Evolutionary conservation across 108 stramenopile species (phyloP), one percentile per base, ranked within the genome.

Genomic region (Mediolabrus comicus): DNA sequence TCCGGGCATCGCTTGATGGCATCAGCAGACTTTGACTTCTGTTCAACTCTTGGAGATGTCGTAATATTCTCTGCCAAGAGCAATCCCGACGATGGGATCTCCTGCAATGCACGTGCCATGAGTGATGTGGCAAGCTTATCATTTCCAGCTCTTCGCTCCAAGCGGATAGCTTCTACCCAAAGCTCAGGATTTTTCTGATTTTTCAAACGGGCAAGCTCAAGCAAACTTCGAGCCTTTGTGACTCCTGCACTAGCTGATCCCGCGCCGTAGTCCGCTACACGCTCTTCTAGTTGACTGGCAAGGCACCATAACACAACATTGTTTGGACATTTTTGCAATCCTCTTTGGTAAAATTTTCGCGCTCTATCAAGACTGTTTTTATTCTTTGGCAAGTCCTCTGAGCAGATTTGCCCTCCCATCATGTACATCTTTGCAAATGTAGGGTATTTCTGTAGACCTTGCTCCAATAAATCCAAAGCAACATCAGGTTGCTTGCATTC

Each of bases 401-500:
- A 86, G 56, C 86, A 95, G 12, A 94, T 89, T 71, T 98, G 97
- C 7, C 95, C 97, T 10, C 93, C 96, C 96, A 99, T 98, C 87
- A 98, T 92, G 79, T 97, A 98, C 38, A 94, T 62, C 75, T 98
- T 96, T 6, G 82, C 62, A 69, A 85, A 92, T 10, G 85, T 74
- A 2, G 91, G 83, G 70, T 88, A 98, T 36, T 83, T 72, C 30
- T 64, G 25, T 0, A 96, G 54, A 5, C 91, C 99, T 41, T 95
- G 89, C 30, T 96, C 90, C 52, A 97, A 79, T 13, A 96, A 63
- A 11, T 69, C 58, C 54, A 94, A 69, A 0, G 88, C 86, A 0
- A 63, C 83, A 9, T 79, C 74, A 27, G 49, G 78, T 8, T 84
- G 53, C 24, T 65, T 39, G 27, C 78, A 54, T 64, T 94, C 90